Conservation (phyloP, 2,329 filamentous ascomycete species). For the Xylariaceae sp. region DNA sequence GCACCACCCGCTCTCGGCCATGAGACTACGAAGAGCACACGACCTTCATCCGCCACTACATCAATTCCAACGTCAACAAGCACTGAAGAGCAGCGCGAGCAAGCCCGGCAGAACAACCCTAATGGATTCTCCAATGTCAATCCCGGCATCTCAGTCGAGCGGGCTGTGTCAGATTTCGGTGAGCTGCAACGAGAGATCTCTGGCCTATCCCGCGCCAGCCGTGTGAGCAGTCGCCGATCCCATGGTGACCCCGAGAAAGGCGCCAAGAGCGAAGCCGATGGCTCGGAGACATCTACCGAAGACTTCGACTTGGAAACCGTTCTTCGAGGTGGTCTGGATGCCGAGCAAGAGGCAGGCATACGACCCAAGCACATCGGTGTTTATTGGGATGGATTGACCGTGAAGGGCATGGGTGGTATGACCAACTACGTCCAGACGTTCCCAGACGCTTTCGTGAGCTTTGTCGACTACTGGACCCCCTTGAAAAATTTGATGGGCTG, state of each 20-base stretch:
- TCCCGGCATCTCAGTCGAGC: conserved; percentile 58
- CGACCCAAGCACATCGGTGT: conserved; percentile 76
- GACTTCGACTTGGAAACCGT: conserved; percentile 73
- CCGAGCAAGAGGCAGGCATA: conserved; percentile 74
- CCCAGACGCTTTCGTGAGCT: conserved; percentile 70
- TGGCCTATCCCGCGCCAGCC: conserved; percentile 51
- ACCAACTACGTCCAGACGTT: conserved; percentile 73
- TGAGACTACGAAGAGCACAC: conserved; percentile 9
- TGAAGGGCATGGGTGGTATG: conserved; percentile 69
- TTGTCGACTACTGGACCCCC: conserved; percentile 70
- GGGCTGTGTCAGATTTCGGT: conserved; percentile 67
- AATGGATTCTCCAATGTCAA: conserved; percentile 41
- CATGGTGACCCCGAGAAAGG: conserved; percentile 57
- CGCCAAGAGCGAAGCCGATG: conserved; percentile 35
- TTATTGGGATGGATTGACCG: conserved; percentile 73
- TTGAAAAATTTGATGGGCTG: conserved; percentile 60
- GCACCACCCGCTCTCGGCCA: background rate
- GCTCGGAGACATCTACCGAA: conserved; percentile 46
- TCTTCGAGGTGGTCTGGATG: conserved; percentile 65
- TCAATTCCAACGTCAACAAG: conserved; percentile 14
- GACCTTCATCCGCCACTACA: conserved; percentile 22
- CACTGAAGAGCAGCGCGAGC: conserved; percentile 37
- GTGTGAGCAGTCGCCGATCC: conserved; percentile 32
- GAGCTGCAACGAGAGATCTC: conserved; percentile 61
- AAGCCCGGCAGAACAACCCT: conserved; percentile 43